A percentile compares a stretch with the other conserved stretches of the same genome.
Evolutionary conservation across 2,329 filamentous ascomycete genomes (phyloP).

Genomic region (Fusarium bulbicola): DNA sequence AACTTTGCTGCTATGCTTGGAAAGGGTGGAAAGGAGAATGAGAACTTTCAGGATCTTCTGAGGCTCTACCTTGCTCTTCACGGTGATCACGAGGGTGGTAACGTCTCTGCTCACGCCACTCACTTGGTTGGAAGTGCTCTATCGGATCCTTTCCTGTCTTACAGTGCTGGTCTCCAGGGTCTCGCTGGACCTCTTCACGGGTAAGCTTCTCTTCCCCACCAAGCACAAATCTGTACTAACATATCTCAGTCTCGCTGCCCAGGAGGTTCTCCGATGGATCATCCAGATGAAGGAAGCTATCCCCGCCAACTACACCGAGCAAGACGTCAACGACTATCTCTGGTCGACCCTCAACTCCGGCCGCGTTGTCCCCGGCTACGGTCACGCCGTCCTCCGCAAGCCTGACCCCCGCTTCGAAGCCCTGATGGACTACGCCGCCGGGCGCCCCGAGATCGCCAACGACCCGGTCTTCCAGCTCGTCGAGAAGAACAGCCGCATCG

Average conservation of each 20-base stretch:
- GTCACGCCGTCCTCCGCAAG: conserved; percentile 95
- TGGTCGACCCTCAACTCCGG: conserved; percentile 94
- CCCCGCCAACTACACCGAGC: conserved; percentile 77
- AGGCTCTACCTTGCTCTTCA: conserved; percentile 95
- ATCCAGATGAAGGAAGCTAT: conserved; percentile 93
- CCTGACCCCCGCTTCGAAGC: conserved; percentile 97
- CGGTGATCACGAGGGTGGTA: conserved; percentile 97
- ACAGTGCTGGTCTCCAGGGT: conserved; percentile 94
- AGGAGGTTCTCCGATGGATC: conserved; percentile 97
- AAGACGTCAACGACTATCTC: conserved; percentile 88
- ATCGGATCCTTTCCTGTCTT: conserved; percentile 94
- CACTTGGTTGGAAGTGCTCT: conserved; percentile 95
- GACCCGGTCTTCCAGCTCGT: conserved; percentile 96
- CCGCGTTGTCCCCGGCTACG: conserved; percentile 93
- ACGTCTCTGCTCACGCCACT: conserved; percentile 94
- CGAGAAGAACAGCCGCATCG: conserved; percentile 90
- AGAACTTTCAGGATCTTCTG: conserved; percentile 94
- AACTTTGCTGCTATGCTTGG: conserved; percentile 98
- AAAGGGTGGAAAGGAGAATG: conserved; percentile 86
- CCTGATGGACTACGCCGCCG: conserved; percentile 91
- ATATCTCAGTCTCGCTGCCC: conserved; percentile 76
- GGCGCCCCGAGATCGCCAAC: conserved; percentile 82
- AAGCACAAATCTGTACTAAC: background rate
- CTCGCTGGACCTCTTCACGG: conserved; percentile 81
- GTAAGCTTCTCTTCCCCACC: conserved; percentile 50